Conservation (phyloP, 148 eudicot genomes). For the Heliamphora exappendiculata region DNA sequence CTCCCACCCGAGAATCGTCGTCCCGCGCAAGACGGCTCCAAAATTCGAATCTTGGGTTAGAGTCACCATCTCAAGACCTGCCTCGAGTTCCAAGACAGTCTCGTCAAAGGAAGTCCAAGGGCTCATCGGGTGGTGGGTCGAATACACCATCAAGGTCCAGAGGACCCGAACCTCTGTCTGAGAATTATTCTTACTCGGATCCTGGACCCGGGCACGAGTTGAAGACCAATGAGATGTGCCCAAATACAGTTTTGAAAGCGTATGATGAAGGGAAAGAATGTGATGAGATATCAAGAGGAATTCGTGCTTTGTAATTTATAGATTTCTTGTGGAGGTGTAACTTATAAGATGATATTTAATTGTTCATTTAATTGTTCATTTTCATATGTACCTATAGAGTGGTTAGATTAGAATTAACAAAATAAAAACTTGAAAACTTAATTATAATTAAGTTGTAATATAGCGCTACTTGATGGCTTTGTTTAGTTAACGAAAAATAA, state of each 20-base stretch:
- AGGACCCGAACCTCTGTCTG: not conserved
- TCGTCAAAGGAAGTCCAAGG: conserved; percentile 40
- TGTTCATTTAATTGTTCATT: not conserved
- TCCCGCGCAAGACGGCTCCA: not conserved
- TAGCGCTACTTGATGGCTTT: too few species aligned
- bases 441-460: too few species aligned
- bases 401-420: too few species aligned
- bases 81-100: conserved; percentile 9
- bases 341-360: not conserved
- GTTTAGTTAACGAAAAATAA: too few species aligned
- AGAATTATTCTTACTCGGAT: conserved; percentile 10
- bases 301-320: conserved; percentile 14
- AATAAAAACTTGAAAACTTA: too few species aligned
- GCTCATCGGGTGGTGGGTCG: conserved; percentile 6
- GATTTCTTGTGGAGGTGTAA: conserved; percentile 4
- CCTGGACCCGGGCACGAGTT: not conserved
- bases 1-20: conserved; percentile 15
- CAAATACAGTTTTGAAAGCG: not conserved
- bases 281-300: conserved; percentile 14
- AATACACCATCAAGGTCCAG: conserved; percentile 5
- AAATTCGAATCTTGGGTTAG: conserved; percentile 3
- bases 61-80: conserved; percentile 5
- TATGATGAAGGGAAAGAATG: conserved; percentile 5
- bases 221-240: not conserved
- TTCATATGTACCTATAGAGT: not conserved